phyloP scores from a whole-genome alignment of 768 basidiomycete genomes.

The Mycena belliarum region DNA sequence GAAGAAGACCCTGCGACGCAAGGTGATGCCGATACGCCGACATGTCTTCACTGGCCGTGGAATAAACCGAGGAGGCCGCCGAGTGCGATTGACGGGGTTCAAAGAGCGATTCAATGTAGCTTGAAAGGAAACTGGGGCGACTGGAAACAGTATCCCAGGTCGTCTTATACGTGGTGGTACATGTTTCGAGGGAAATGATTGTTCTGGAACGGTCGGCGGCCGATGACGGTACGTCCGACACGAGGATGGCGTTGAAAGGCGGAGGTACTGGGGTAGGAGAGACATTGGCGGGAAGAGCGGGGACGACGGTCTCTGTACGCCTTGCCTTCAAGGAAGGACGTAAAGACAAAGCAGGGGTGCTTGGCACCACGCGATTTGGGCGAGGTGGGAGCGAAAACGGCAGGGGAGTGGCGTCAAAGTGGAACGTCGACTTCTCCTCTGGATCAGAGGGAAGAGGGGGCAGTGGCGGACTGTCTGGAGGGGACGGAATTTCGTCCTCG shows the following conservation, averaged over 20 bases:
- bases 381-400: conserved; percentile 32
- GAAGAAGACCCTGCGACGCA: conserved; percentile 55
- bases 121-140: conserved; percentile 65
- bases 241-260: conserved; percentile 65
- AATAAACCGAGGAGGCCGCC: conserved; percentile 56
- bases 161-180: conserved; percentile 64
- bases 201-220: conserved; percentile 57
- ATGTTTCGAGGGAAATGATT: conserved; percentile 75
- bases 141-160: conserved; percentile 68
- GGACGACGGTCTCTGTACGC: conserved; percentile 41
- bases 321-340: conserved; percentile 43
- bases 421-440: conserved; percentile 2
- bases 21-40: conserved; percentile 65
- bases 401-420: conserved; percentile 31
- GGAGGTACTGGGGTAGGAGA: conserved; percentile 46
- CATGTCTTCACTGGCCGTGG: conserved; percentile 50
- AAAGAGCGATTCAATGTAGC: conserved; percentile 52
- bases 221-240: conserved; percentile 55
- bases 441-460: conserved; percentile 48
- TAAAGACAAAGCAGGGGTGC: conserved; percentile 27
- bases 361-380: conserved; percentile 34
- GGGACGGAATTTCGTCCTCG: conserved; percentile 29
- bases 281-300: conserved; percentile 48
- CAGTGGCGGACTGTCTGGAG: conserved; percentile 51
- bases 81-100: conserved; percentile 38